Evolutionary conservation across 75 land plant species (phyloP), one percentile per base, ranked within the genome.

Genomic region (Pinus taeda): DNA sequence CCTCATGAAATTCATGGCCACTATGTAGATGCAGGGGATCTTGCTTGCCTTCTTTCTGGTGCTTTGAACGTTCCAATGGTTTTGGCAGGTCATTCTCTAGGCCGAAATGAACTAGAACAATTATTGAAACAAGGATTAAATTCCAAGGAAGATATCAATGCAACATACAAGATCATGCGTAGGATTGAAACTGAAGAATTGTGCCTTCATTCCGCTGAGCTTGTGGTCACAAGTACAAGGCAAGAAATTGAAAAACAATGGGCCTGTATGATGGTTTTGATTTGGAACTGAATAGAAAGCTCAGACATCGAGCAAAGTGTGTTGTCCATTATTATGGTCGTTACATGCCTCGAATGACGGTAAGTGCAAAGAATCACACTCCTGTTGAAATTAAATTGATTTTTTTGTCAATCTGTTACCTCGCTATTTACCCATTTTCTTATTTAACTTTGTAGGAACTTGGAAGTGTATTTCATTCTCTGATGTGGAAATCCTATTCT

Each of bases 21-120:
- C 72, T 95, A 92, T 86, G 95, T 93, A 62, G 98, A 95, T 89
- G 98, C 95, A 24, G 93, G 98, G n/a, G 91, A 94, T 73, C 84
- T 86, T 60, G 93, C 91, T 75, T 85, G 89, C 42, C 86, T 90
- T 29, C 83, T 95, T 60, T 92, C 95, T 17, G 91, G 95, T 33
- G 95, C 98, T 58, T 57, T 95, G n/a, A 92, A 95, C 83, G 93
- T 92, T 3, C 95, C 98, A 14, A 95, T 95, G 98, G 75, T 92
- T 55, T 85, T 95, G 63, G 90, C 91, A 67, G 95, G 98, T 57
- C 98, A 95, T 60, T 95, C 98, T 18, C 86, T 95, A 71, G 98
- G 98, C 17, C 77, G 93, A 45, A 94, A 95, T 77, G 92, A 95
- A 81, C 57, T 95, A 15, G 95, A 95, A 59, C 95, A 95, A 59